These are phyloP conservation scores for Beauveria bassiana DNA, from an alignment of 2,329 filamentous ascomycete species.

Conservation along the genomic window DNA sequence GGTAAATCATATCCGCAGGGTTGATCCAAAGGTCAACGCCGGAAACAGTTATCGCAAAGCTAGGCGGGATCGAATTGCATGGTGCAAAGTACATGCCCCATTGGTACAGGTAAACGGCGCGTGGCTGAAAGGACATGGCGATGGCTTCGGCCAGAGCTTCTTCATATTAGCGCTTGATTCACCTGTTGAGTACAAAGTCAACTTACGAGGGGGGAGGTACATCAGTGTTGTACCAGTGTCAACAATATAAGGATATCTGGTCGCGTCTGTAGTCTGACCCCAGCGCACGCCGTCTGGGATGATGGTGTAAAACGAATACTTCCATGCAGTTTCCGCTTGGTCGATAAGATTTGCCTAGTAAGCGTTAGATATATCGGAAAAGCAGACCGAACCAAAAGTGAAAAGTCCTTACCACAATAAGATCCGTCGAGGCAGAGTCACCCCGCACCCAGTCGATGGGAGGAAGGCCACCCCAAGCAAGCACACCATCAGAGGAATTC, in stretches of 20 bases:
- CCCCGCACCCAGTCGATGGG: slow-evolving; percentile 25
- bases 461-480: slow-evolving; percentile 41
- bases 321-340: slow-evolving; percentile 30
- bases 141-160: slow-evolving; percentile 40
- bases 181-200: neutral
- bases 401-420: slow-evolving; percentile 35
- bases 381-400: too few species aligned
- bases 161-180: neutral
- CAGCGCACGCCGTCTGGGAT: slow-evolving; percentile 40
- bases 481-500: slow-evolving; percentile 36
- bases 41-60: slow-evolving; percentile 37
- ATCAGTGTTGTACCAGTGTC: slow-evolving; percentile 46
- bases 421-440: slow-evolving; percentile 28
- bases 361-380: slow-evolving; percentile 4
- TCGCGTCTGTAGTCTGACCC: slow-evolving; percentile 32
- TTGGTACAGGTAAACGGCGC: slow-evolving; percentile 37
- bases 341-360: slow-evolving; percentile 35
- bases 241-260: slow-evolving; percentile 41
- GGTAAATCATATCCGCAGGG: slow-evolving; percentile 39
- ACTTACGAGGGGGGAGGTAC: slow-evolving; percentile 41
- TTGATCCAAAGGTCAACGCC: slow-evolving; percentile 39
- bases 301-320: slow-evolving; percentile 47
- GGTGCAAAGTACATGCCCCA: slow-evolving; percentile 41
- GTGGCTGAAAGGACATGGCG: slow-evolving; percentile 38
- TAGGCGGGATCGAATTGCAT: slow-evolving; percentile 39